Evolutionary conservation across 768 basidiomycete species (phyloP).

Genomic region (Podaxis sp.): DNA sequence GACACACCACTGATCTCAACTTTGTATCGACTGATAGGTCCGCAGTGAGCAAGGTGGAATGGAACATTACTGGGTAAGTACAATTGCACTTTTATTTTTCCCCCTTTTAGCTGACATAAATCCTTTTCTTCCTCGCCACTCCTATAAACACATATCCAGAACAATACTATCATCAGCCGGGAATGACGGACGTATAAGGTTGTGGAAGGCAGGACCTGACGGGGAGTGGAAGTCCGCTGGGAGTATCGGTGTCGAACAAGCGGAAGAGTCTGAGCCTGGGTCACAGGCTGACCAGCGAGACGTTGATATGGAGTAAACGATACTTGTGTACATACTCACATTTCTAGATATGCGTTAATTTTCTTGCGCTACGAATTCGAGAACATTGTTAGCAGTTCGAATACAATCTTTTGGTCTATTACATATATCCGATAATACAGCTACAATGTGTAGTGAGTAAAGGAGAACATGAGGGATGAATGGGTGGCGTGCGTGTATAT

Average conservation of each 20-base stretch:
- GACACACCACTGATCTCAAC: not conserved
- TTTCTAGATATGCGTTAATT: not conserved
- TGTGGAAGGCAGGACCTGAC: constrained; percentile 84
- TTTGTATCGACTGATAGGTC: constrained; percentile 38
- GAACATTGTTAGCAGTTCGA: not conserved
- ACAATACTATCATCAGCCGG: constrained; percentile 82
- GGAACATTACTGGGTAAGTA: constrained; percentile 83
- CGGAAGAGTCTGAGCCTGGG: constrained; percentile 35
- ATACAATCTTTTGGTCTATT: not conserved
- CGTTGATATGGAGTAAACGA: constrained; percentile 35
- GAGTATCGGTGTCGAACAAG: constrained; percentile 76
- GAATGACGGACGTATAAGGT: constrained; percentile 74
- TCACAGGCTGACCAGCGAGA: constrained; percentile 29
- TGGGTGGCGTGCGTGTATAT: not conserved
- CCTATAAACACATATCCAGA: constrained; percentile 29
- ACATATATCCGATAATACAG: not conserved
- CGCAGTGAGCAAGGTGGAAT: constrained; percentile 82
- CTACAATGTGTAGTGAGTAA: not conserved
- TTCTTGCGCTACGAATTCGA: not conserved
- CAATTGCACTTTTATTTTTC: not conserved
- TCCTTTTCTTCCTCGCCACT: too few species aligned
- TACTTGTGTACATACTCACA: not conserved
- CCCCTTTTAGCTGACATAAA: not conserved
- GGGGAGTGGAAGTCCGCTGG: constrained; percentile 85
- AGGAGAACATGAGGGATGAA: not conserved